These are phyloP conservation scores for Arthrobotrys entomopaga DNA, from an alignment of 2,329 filamentous ascomycete species.

Conservation along the genomic window DNA sequence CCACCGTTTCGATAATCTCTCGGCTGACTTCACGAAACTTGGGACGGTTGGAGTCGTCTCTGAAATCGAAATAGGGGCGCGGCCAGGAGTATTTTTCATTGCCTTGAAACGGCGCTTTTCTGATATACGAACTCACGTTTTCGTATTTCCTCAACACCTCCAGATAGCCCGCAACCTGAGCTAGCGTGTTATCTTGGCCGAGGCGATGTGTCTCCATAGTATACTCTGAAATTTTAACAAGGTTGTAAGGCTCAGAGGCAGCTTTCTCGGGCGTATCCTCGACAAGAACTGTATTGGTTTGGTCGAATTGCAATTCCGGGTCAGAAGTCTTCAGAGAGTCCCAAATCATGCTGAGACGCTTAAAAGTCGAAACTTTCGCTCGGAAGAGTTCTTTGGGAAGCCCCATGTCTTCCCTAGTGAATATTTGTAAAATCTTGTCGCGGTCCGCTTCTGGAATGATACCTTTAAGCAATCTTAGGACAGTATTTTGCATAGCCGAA, in stretches of 20 bases:
- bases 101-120: conserved; percentile 26
- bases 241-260: conserved; percentile 81
- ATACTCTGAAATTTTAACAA: conserved; percentile 84
- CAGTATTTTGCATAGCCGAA: conserved; percentile 79
- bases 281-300: conserved; percentile 86
- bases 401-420: conserved; percentile 80
- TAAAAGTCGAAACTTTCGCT: conserved; percentile 84
- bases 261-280: conserved; percentile 88
- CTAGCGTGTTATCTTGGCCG: conserved; percentile 63
- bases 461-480: conserved; percentile 72
- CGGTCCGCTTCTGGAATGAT: conserved; percentile 71
- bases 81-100: neutral
- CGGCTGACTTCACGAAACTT: no score
- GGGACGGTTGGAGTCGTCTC: no score
- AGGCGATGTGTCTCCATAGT: conserved; percentile 64
- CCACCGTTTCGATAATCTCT: no score
- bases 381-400: conserved; percentile 74
- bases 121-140: conserved; percentile 63
- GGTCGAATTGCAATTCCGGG: conserved; percentile 63
- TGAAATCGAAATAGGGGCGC: no score
- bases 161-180: conserved; percentile 67
- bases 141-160: conserved; percentile 66
- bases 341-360: conserved; percentile 82
- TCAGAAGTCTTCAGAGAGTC: conserved; percentile 62
- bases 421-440: conserved; percentile 72